Evolutionary conservation across 2,329 filamentous ascomycete genomes (phyloP), one percentile per base, ranked within the genome.

Genomic region (Corinectria fuckeliana): DNA sequence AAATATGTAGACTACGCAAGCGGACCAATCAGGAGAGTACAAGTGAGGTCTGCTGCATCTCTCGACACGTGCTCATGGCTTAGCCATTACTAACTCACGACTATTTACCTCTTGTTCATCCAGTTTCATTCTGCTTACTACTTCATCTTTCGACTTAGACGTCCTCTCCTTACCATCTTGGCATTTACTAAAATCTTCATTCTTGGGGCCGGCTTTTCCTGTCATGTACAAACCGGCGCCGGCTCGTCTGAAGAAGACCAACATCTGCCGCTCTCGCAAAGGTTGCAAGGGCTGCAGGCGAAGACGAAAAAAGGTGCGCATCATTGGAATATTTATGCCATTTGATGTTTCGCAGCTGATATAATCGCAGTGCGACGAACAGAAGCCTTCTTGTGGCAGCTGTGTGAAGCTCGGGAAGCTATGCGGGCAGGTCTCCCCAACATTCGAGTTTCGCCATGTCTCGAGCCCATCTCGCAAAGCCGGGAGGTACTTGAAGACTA

Each of bases 141-240:
- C n/a, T n/a, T n/a, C n/a, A n/a, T n/a, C n/a, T n/a, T n/a, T n/a
- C n/a, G n/a, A 30, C 9, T 30, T 10, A 30, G 5, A 30, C 4
- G 8, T 14, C 9, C 11, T 11, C 11, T 14, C 5, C 28, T 30
- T 14, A 11, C 14, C 10, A 30, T 11, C 11, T 10, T 2, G 28
- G 14, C 10, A 4, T 4, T 5, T 30, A 30, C 9, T 28, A 7
- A 28, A 7, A 28, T 7, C 6, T 34, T 34, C 5, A 8, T 7
- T 6, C 16, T 8, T 34, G 2, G 4, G 5, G 6, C 16, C n/a
- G n/a, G n/a, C 32, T 8, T 34, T n/a, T 30, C 2, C 39, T 23
- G 44, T 14, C 25, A 67, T 70, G 66, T 70, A 70, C 26, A 66
- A 66, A 13, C 66, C 67, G 11, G 65, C 62, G 6, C 63, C 63